Percentiles rank a stretch among this genome's conserved stretches.
Evolutionary conservation across 2,329 filamentous ascomycete genomes (phyloP).

Genomic region (Neobulgaria alba): DNA sequence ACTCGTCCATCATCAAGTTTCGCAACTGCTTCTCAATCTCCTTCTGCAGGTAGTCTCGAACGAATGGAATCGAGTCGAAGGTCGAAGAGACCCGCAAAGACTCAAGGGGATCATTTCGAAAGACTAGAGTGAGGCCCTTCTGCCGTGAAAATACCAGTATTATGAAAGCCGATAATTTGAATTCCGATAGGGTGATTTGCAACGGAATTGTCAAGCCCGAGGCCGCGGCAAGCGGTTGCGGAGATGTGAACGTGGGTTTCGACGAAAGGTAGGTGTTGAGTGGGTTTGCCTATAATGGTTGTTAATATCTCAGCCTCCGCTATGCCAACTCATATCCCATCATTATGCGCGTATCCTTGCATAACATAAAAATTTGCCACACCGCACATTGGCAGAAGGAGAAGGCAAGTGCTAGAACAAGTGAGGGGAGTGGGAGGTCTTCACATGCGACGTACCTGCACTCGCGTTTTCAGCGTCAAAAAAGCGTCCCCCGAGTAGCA

Average conservation of each 20-base stretch:
- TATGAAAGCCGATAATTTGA: constrained; percentile 92
- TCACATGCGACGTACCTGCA: constrained; percentile 66
- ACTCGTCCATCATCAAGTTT: constrained; percentile 93
- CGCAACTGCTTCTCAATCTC: constrained; percentile 92
- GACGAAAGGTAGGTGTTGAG: constrained; percentile 92
- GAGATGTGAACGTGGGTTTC: constrained; percentile 86
- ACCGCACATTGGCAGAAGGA: constrained; percentile 1
- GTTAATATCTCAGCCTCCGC: constrained; percentile 42
- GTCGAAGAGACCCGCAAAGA: constrained; percentile 98
- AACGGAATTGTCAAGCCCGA: constrained; percentile 94
- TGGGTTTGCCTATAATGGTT: constrained; percentile 75
- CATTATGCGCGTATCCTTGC: constrained; percentile 26
- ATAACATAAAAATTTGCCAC: constrained; percentile 20
- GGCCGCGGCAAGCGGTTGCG: constrained; percentile 81
- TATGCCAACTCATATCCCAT: constrained; percentile 22
- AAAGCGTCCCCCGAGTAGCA: constrained; percentile 94
- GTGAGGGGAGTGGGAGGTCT: constrained; percentile 3
- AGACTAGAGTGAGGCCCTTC: constrained; percentile 93
- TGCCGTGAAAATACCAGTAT: constrained; percentile 96
- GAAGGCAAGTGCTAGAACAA: constrained; percentile 3
- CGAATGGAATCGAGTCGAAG: constrained; percentile 97
- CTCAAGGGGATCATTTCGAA: constrained; percentile 95
- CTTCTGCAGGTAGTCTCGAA: constrained; percentile 90
- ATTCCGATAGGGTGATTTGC: constrained; percentile 91
- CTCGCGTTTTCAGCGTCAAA: constrained; percentile 86